These are phyloP conservation scores for Solanum virginianum DNA, from an alignment of 257 asterid species.

Conservation along the genomic window DNA sequence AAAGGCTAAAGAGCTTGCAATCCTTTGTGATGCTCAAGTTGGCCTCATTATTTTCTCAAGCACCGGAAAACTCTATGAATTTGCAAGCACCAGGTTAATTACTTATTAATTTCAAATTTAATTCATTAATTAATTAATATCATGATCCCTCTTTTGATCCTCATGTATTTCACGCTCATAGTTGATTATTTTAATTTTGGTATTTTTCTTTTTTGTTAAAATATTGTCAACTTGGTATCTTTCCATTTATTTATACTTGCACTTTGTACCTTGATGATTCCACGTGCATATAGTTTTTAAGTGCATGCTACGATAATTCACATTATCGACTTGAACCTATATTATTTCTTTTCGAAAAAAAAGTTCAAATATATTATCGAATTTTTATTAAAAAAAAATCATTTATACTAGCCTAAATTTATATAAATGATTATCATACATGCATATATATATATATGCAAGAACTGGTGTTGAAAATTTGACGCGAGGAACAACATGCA, in stretches of 20 bases:
- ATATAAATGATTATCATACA: neutral
- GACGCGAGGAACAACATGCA: neutral
- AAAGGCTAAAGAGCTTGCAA: slow-evolving; percentile 36
- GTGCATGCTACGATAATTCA: neutral
- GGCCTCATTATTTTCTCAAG: slow-evolving; percentile 40
- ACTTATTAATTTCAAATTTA: neutral
- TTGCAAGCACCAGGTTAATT: slow-evolving; percentile 28
- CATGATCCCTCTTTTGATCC: neutral
- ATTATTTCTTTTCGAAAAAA: too few species aligned
- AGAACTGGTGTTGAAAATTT: neutral
- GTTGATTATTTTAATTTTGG: neutral
- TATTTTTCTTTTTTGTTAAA: neutral
- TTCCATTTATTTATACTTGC: neutral
- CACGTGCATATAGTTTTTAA: neutral
- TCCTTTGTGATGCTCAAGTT: slow-evolving; percentile 44
- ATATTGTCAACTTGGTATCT: neutral
- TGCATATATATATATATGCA: neutral
- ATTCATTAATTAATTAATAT: neutral
- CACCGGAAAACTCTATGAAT: slow-evolving; percentile 36
- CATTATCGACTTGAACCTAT: neutral
- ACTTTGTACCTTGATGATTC: neutral
- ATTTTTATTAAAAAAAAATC: too few species aligned
- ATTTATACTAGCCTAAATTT: neutral
- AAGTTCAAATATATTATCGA: neutral
- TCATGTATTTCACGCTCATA: neutral